Percentiles rank a stretch among this genome's conserved stretches.
These are phyloP conservation scores for Didymella glomerata DNA, from an alignment of 2,329 filamentous ascomycete genomes.

Conservation along the genomic window DNA sequence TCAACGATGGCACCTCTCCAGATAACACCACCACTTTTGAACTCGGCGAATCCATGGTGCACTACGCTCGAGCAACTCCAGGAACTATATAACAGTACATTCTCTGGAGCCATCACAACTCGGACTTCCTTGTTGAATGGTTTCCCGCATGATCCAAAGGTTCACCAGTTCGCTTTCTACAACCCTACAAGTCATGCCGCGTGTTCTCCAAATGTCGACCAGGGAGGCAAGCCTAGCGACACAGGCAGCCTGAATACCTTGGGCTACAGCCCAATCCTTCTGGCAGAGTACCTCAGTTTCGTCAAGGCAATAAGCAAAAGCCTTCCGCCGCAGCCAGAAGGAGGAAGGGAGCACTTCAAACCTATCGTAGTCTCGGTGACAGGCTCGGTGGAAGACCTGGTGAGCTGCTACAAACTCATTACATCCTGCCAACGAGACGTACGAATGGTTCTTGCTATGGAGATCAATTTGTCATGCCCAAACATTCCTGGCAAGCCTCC, in stretches of 20 bases:
- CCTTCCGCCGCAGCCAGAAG: slow-evolving; percentile 10
- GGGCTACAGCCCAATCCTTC: slow-evolving; percentile 73
- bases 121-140: slow-evolving; percentile 72
- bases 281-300: slow-evolving; percentile 67
- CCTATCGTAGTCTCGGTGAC: slow-evolving; percentile 76
- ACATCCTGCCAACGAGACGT: slow-evolving; percentile 44
- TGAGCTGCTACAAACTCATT: slow-evolving; percentile 64
- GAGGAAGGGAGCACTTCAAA: slow-evolving; percentile 54
- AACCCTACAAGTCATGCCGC: slow-evolving; percentile 53
- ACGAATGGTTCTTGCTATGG: slow-evolving; percentile 68
- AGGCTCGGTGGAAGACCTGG: slow-evolving; percentile 66
- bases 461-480: slow-evolving; percentile 81
- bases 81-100: slow-evolving; percentile 66
- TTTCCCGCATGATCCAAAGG: slow-evolving; percentile 67
- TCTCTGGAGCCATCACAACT: slow-evolving; percentile 78
- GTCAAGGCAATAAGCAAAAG: slow-evolving; percentile 59
- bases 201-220: slow-evolving; percentile 30
- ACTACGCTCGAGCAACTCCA: slow-evolving; percentile 69
- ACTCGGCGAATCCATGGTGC: slow-evolving; percentile 80
- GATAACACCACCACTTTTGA: slow-evolving; percentile 73
- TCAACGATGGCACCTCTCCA: slow-evolving; percentile 50
- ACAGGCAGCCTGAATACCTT: slow-evolving; percentile 68
- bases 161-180: slow-evolving; percentile 75
- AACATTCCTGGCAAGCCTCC: slow-evolving; percentile 75
- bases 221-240: slow-evolving; percentile 34